Evolutionary conservation across 305 asterid genomes (phyloP).

Genomic region (Fraxinus xanthoxyloides): DNA sequence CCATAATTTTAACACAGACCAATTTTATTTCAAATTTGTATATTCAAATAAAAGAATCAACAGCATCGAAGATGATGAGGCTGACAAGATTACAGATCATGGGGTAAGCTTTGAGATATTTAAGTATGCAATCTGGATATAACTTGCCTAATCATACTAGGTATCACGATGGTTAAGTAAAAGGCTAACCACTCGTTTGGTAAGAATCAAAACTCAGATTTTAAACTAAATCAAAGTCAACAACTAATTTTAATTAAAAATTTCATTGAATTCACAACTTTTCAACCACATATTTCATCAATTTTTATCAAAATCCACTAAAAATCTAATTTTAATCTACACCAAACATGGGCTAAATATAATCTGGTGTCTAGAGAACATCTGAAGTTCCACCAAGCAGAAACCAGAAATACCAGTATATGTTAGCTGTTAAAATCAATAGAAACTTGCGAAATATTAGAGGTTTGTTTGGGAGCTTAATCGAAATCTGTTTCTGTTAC

Average conservation of each 20-base stretch:
- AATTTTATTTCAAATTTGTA: not conserved
- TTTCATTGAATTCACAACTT: too few species aligned
- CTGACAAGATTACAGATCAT: not conserved
- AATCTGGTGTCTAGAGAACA: not conserved
- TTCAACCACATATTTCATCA: too few species aligned
- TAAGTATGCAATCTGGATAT: not conserved
- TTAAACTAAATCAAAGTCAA: too few species aligned
- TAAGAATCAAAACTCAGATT: too few species aligned
- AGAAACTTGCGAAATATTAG: not conserved
- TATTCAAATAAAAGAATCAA: not conserved
- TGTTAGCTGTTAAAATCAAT: not conserved
- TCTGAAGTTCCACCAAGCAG: not conserved
- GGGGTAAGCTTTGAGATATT: not conserved
- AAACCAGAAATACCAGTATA: not conserved
- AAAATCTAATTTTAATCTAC: too few species aligned
- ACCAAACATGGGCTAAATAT: too few species aligned
- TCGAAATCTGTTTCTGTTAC: not conserved
- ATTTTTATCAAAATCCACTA: too few species aligned
- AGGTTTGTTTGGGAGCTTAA: not conserved
- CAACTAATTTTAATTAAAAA: too few species aligned
- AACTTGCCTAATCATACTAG: not conserved
- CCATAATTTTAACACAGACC: not conserved
- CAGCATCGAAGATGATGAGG: not conserved
- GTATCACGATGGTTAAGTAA: too few species aligned
- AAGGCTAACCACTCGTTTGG: not conserved